Percentiles rank a stretch among this genome's conserved stretches.
Evolutionary conservation across 345 rosid genomes (phyloP).

Genomic region (Acer negundo): DNA sequence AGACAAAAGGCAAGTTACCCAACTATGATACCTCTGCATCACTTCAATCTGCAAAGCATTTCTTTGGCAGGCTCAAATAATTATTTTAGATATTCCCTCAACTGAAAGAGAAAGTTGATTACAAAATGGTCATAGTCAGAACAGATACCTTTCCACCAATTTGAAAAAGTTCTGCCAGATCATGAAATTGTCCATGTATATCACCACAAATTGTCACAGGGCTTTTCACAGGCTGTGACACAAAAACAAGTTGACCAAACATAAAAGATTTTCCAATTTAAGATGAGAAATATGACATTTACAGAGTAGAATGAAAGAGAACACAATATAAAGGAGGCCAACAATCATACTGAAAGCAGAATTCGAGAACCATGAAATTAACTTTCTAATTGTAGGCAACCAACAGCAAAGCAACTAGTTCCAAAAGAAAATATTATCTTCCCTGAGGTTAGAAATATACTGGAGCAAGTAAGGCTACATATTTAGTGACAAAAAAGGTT

Average conservation of each 20-base stretch:
- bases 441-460: conserved; percentile 5
- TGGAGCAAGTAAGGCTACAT: conserved; percentile 5
- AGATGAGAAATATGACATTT: conserved; percentile 3
- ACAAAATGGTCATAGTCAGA: conserved; percentile 25
- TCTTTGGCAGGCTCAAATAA: conserved; percentile 27
- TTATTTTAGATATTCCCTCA: conserved; percentile 26
- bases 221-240: conserved; percentile 88
- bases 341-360: conserved; percentile 3
- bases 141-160: conserved; percentile 88
- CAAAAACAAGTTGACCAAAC: neutral
- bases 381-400: neutral
- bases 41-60: conserved; percentile 33
- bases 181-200: conserved; percentile 99
- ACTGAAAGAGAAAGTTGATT: conserved; percentile 30
- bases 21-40: conserved; percentile 22
- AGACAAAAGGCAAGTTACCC: conserved; percentile 9
- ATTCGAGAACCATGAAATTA: conserved; percentile 11
- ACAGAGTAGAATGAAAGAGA: neutral
- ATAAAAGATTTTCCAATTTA: conserved; percentile 19
- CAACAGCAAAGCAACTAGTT: conserved; percentile 6
- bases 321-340: neutral
- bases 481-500: neutral
- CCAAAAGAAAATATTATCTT: neutral
- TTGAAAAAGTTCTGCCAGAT: conserved; percentile 98
- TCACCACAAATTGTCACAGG: conserved; percentile 99